Conservation (phyloP, 2,329 filamentous ascomycete species). For the Aspergillus cejpii region DNA sequence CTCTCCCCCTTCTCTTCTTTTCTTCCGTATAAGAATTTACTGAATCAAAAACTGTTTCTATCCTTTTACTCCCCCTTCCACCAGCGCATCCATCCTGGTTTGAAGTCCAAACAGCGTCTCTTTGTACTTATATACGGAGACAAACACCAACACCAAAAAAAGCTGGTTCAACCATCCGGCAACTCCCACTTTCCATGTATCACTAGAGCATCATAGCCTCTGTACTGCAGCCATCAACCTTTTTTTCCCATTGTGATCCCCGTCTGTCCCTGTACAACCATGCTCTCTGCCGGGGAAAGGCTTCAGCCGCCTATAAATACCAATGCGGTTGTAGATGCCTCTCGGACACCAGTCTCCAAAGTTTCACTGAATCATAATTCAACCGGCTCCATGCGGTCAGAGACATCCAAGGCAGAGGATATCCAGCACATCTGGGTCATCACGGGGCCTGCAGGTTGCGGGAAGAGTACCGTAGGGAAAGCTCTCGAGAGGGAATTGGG, state of each 20-base stretch:
- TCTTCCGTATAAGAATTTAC: neutral
- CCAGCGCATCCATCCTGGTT: neutral
- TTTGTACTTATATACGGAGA: too few relatives aligned
- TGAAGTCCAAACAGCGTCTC: neutral
- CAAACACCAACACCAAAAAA: too few relatives aligned
- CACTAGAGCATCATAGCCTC: conserved; percentile 18
- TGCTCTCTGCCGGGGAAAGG: conserved; percentile 39
- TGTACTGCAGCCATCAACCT: conserved; percentile 8
- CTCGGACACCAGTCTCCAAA: conserved; percentile 17
- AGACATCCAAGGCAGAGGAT: conserved; percentile 8
- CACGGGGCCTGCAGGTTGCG: conserved; percentile 70
- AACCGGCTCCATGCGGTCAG: conserved; percentile 13
- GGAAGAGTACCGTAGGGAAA: conserved; percentile 69
- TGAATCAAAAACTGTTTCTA: neutral
- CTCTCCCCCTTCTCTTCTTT: conserved; percentile 1
- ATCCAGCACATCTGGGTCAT: conserved; percentile 71
- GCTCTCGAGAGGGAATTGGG: conserved; percentile 56
- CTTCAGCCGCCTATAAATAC: conserved; percentile 23
- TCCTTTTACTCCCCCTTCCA: neutral
- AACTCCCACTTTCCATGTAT: conserved; percentile 8
- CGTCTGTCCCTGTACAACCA: conserved; percentile 23
- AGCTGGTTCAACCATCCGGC: conserved; percentile 6
- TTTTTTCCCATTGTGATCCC: neutral
- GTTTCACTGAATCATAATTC: conserved; percentile 17
- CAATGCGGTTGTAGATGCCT: conserved; percentile 19